A percentile compares a stretch with the other conserved stretches of the same genome.
Conservation (phyloP, 768 basidiomycete genomes). For the Rhizopogon roseolus region DNA sequence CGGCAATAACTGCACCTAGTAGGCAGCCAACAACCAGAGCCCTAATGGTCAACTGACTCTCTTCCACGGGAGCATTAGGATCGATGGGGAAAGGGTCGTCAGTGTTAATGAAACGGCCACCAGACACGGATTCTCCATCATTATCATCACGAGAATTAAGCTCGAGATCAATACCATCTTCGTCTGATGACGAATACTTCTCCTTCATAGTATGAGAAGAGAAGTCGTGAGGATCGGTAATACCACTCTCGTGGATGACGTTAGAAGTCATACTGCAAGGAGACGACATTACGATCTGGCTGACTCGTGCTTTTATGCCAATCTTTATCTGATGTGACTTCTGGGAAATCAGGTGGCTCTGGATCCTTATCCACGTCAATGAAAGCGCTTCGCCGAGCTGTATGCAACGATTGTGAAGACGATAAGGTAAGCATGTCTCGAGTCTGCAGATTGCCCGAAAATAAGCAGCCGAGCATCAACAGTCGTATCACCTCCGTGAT, state of each 20-base stretch:
- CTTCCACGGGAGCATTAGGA: constrained; percentile 37
- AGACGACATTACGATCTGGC: background rate
- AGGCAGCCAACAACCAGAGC: constrained; percentile 45
- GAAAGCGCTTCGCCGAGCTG: background rate
- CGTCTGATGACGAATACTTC: constrained; percentile 1
- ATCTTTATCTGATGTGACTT: background rate
- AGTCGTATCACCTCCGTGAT: background rate
- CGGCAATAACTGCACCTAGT: constrained; percentile 52
- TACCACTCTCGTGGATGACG: constrained; percentile 1
- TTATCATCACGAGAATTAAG: constrained; percentile 3
- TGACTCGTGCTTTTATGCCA: constrained; percentile 2
- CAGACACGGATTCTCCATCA: background rate
- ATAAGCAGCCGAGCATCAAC: background rate
- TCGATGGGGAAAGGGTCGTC: constrained; percentile 49
- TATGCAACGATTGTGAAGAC: background rate
- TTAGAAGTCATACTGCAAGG: background rate
- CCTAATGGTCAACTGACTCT: constrained; percentile 37
- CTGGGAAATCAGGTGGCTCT: constrained; percentile 1
- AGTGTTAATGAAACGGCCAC: background rate
- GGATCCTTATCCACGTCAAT: background rate
- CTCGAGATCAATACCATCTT: constrained; percentile 3
- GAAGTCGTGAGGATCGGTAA: background rate
- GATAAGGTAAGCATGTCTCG: background rate
- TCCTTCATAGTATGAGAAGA: background rate
- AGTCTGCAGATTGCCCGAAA: background rate